A percentile compares a stretch with the other conserved stretches of the same genome.
Evolutionary conservation across 441 rosid genomes (phyloP).

Genomic region (Kokia cookei): DNA sequence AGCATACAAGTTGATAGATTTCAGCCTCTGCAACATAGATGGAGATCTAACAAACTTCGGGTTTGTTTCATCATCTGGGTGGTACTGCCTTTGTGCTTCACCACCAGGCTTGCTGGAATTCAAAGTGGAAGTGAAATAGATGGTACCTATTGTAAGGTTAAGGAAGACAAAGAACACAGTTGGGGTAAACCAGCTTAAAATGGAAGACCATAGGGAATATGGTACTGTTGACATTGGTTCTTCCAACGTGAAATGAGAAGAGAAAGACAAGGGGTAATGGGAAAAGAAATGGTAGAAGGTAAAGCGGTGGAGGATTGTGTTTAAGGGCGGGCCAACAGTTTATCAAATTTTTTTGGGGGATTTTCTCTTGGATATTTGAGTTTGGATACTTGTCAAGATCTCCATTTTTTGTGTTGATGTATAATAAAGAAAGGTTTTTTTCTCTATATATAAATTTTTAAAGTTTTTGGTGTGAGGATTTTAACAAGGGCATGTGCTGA

Average conservation of each 20-base stretch:
- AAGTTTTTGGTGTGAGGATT: background rate
- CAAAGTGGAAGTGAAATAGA: slow-evolving; percentile 47
- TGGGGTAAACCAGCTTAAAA: slow-evolving; percentile 86
- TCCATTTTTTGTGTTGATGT: background rate
- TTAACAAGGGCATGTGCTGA: background rate
- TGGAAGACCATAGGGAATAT: slow-evolving; percentile 55
- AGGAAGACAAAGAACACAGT: slow-evolving; percentile 72
- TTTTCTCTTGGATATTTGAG: background rate
- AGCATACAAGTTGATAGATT: slow-evolving; percentile 47
- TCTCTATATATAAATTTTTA: too few relatives aligned
- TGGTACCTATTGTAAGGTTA: slow-evolving; percentile 74
- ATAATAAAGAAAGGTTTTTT: background rate
- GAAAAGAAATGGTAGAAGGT: background rate
- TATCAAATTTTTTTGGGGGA: background rate
- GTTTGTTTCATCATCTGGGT: background rate
- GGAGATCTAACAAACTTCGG: slow-evolving; percentile 51
- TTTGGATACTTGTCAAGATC: background rate
- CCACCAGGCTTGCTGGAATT: slow-evolving; percentile 15
- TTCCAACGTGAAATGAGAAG: slow-evolving; percentile 30
- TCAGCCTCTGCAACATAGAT: slow-evolving; percentile 59
- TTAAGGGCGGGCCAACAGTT: background rate
- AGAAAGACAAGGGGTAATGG: background rate
- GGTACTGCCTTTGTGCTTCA: background rate
- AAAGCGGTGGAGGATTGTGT: background rate
- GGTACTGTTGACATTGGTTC: slow-evolving; percentile 37